phyloP scores from a whole-genome alignment of 371 early-diverging fungal genomes.

The Mortierella sp. region DNA sequence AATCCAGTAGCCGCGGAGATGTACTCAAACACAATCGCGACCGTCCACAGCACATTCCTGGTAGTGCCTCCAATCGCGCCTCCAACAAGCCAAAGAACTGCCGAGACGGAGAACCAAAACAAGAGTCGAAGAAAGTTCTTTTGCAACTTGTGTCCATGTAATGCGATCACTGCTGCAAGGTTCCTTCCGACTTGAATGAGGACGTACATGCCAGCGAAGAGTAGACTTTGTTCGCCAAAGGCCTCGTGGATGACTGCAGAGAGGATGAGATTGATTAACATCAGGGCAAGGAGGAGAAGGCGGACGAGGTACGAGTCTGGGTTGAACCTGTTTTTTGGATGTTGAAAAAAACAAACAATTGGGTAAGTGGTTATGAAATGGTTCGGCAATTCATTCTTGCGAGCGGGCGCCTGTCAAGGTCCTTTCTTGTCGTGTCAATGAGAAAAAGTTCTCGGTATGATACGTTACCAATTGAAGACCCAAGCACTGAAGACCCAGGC shows the following conservation, averaged over 20 bases:
- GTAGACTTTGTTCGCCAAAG: slow-evolving; percentile 18
- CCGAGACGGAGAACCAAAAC: slow-evolving; percentile 23
- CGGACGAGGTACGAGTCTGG: slow-evolving; percentile 52
- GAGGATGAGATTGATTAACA: slow-evolving; percentile 40
- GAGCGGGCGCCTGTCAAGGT: not conserved
- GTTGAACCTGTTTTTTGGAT: slow-evolving; percentile 36
- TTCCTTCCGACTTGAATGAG: slow-evolving; percentile 40
- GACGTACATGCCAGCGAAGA: slow-evolving; percentile 43
- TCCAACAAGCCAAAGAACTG: slow-evolving; percentile 45
- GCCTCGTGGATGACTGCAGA: slow-evolving; percentile 38
- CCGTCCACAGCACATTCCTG: slow-evolving; percentile 42
- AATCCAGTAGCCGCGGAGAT: slow-evolving; percentile 28
- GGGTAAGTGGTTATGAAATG: not conserved
- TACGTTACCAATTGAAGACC: slow-evolving; percentile 43
- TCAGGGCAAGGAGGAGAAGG: slow-evolving; percentile 28
- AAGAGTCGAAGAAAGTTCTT: slow-evolving; percentile 32
- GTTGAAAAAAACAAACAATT: not conserved
- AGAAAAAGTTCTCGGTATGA: not conserved
- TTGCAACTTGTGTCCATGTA: slow-evolving; percentile 40
- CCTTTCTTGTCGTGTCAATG: not conserved
- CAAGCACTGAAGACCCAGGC: slow-evolving; percentile 51
- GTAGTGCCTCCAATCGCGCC: slow-evolving; percentile 44
- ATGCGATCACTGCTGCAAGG: slow-evolving; percentile 17
- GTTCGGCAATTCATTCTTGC: not conserved
- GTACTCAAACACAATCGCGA: slow-evolving; percentile 45